A percentile compares a stretch with the other conserved stretches of the same genome.
Conservation (phyloP, 23 red algal genomes). For the Gracilaria caudata region DNA sequence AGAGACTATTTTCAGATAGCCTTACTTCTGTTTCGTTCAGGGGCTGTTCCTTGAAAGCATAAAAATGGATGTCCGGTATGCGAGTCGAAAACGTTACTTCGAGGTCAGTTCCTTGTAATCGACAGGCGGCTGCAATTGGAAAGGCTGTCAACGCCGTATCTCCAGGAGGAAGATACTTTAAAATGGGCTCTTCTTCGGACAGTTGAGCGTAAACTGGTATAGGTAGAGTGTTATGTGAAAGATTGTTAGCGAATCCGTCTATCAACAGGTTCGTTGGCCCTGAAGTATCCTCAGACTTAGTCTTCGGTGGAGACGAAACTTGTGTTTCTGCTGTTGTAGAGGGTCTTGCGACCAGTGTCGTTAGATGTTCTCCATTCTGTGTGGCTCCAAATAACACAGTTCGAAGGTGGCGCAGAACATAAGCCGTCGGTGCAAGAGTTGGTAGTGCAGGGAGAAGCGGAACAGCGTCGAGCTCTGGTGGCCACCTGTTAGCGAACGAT, state of each 20-base stretch:
- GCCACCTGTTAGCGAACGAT: not conserved
- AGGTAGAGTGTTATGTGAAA: conserved; percentile 10
- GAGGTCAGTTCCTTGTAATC: conserved; percentile 15
- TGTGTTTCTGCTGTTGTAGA: not conserved
- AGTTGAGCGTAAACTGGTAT: conserved; percentile 35
- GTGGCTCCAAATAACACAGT: conserved; percentile 27
- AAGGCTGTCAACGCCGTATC: conserved; percentile 26
- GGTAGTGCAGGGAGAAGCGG: conserved; percentile 1
- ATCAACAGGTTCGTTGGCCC: not conserved
- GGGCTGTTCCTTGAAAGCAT: conserved; percentile 3
- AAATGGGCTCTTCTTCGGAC: not conserved
- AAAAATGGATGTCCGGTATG: conserved; percentile 12
- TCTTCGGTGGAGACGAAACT: not conserved
- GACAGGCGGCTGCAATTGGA: conserved; percentile 22
- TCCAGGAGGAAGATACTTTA: conserved; percentile 31
- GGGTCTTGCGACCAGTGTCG: conserved; percentile 20
- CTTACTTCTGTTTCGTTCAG: not conserved
- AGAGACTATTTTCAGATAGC: conserved; percentile 34
- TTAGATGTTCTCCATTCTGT: conserved; percentile 29
- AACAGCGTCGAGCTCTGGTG: conserved; percentile 6
- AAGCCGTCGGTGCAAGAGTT: conserved; percentile 12
- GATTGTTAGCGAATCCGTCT: conserved; percentile 26
- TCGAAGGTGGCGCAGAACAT: conserved; percentile 32
- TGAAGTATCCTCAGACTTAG: not conserved
- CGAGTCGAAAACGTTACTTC: conserved; percentile 21